Conservation (phyloP, 768 basidiomycete species). For the Saitozyma podzolica region DNA sequence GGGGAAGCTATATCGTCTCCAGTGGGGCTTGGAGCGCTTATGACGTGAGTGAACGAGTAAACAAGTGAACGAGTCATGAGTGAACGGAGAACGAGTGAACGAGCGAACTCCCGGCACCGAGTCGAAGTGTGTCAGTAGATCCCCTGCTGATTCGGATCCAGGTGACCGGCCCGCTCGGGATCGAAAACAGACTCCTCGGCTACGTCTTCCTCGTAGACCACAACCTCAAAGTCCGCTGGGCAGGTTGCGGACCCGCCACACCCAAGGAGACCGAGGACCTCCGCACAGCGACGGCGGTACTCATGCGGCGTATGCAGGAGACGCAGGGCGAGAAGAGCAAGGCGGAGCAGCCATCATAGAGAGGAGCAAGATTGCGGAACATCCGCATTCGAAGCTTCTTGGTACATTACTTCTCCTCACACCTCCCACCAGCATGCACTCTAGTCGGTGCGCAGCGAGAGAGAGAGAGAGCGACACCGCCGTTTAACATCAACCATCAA, state of each 20-base stretch:
- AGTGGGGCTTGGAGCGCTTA: constrained; percentile 45
- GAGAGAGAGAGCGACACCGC: too few species aligned
- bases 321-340: too few species aligned
- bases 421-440: too few species aligned
- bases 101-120: not conserved
- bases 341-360: too few species aligned
- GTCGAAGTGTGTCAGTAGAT: not conserved
- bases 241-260: constrained; percentile 81
- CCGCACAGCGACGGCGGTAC: constrained; percentile 58
- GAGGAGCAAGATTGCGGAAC: too few species aligned
- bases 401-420: too few species aligned
- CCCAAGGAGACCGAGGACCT: constrained; percentile 69
- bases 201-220: constrained; percentile 90
- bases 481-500: too few species aligned
- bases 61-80: not conserved
- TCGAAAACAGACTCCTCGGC: constrained; percentile 85
- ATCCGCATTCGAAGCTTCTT: too few species aligned
- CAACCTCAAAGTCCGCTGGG: constrained; percentile 84
- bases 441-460: too few species aligned
- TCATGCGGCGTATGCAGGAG: constrained; percentile 36
- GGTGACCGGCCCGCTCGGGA: constrained; percentile 63
- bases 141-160: constrained; percentile 4
- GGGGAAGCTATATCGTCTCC: constrained; percentile 44
- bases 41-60: constrained; percentile 53
- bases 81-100: not conserved